Conservation (phyloP, 2,329 filamentous ascomycete genomes). For the Macrophomina pseudophaseolina region DNA sequence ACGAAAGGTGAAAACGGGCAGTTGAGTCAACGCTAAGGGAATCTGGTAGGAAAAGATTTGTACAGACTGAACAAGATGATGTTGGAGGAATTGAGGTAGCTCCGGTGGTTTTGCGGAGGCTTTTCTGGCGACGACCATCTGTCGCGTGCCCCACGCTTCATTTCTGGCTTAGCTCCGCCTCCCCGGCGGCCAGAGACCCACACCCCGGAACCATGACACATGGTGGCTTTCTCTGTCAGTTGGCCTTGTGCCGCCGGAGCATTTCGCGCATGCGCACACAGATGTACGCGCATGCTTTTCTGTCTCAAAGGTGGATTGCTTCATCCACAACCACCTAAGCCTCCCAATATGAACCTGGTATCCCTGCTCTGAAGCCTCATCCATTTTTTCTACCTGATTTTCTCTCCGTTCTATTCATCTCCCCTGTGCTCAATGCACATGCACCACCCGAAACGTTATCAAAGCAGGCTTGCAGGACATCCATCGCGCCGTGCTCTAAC, state of each 20-base stretch:
- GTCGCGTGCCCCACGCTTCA: constrained; percentile 1
- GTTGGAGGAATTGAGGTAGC: background rate
- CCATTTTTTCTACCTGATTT: background rate
- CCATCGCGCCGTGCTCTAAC: background rate
- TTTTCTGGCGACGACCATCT: background rate
- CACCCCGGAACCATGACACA: background rate
- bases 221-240: background rate
- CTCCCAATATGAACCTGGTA: too few species aligned
- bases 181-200: background rate
- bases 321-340: too few species aligned
- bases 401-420: background rate
- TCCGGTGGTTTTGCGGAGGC: background rate
- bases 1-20: background rate
- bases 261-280: too few species aligned
- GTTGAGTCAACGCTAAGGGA: background rate
- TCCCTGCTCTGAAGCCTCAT: background rate
- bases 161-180: background rate
- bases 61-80: background rate
- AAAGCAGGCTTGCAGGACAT: background rate
- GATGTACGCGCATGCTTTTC: too few species aligned
- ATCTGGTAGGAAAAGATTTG: background rate
- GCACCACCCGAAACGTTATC: background rate
- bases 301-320: too few species aligned
- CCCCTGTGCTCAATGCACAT: background rate
- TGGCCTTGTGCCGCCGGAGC: too few species aligned